Base-by-base conservation (phyloP, 768 basidiomycete genomes). In the Collybia mongolica region DNA sequence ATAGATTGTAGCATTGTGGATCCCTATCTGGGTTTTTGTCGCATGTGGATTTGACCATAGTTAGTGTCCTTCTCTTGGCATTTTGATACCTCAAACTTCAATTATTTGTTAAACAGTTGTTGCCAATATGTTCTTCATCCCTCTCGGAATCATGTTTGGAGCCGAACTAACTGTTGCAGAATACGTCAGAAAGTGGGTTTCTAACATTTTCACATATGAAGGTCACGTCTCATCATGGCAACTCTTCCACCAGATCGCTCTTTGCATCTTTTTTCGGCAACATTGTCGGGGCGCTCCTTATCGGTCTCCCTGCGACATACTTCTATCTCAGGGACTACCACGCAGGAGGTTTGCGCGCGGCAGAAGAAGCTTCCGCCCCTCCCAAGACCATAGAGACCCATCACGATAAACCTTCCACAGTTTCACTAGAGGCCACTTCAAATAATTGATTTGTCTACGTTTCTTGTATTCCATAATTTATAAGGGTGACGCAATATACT, bases 71-170 rank as follows among this genome's bases (percentile, higher is more conserved):
- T 24, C 32, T 12, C 32, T 15, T 14, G 18, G 22, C 26, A 23
- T 18, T 39, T 38, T 20, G 19, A 11, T 15, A 18, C 3, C 29
- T 4, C 44, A 26, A 22, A 36, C 1, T 20, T 22, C 5, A 32
- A 8, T 19, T 18, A 32, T 49, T 42, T 23, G 11, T 12, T 9
- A 26, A 26, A 9, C 12, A 60, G 59, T 60, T 19, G 54, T 60
- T 12, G 87, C 87, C 17, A 89, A 89, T 61, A 88, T 89, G 87
- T 88, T 83, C 63, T 86, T 81, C 3, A 67, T 89, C 6, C 84
- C 85, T 0, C 63, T 88, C 32, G 76, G 84, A 7, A 87, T 89
- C 28, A 82, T 88, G 77, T 82, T 88, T 58, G 77, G 82, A 19
- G 82, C 84, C 22, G 65, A 83, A 80, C 59, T 84, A 43, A 76